Percentiles rank a stretch among this genome's conserved stretches.
Conservation (phyloP, 129 eudicot genomes). For the Tagetes erecta region DNA sequence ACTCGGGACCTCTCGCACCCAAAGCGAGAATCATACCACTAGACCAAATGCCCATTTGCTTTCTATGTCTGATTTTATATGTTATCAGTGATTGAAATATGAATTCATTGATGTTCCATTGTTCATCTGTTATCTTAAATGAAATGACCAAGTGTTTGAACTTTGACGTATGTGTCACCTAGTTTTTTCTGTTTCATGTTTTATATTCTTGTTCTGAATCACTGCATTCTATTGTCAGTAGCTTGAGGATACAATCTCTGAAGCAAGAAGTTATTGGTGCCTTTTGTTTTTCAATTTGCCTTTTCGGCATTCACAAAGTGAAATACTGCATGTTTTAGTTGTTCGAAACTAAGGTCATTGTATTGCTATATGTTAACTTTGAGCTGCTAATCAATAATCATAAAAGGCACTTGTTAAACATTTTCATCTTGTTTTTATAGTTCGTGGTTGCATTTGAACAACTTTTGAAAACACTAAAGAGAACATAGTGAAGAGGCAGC, state of each 20-base stretch:
- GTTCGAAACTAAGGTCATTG: background rate
- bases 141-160: background rate
- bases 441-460: background rate
- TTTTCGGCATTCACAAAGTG: background rate
- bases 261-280: background rate
- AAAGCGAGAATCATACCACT: slow-evolving; percentile 77
- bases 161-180: background rate
- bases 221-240: background rate
- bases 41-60: slow-evolving; percentile 60
- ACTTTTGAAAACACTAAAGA: slow-evolving; percentile 3
- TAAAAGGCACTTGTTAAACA: background rate
- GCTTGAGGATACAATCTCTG: background rate
- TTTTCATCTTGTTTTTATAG: background rate
- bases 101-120: background rate
- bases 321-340: background rate
- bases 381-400: background rate
- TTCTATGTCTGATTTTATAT: background rate
- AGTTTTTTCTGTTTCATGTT: background rate
- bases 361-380: background rate
- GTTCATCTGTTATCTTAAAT: background rate
- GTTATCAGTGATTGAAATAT: background rate
- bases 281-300: background rate
- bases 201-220: background rate
- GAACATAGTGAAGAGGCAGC: slow-evolving; percentile 1
- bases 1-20: slow-evolving; percentile 76